Conservation (phyloP, 2,329 filamentous ascomycete genomes). For the Colletotrichum orbiculare region DNA sequence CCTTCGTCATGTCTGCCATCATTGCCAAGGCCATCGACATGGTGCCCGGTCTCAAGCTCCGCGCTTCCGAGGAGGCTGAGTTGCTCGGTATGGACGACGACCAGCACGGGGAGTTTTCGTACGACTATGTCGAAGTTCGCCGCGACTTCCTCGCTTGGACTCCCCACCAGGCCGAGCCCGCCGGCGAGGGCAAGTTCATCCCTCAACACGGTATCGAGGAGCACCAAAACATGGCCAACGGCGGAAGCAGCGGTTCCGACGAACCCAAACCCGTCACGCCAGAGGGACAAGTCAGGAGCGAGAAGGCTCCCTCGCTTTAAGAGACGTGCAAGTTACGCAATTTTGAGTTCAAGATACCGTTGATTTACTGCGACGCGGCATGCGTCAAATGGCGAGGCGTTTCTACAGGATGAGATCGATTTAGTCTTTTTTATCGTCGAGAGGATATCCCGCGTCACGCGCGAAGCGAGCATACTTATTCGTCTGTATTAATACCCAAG, state of each 20-base stretch:
- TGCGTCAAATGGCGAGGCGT: slow-evolving; percentile 31
- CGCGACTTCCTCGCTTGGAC: slow-evolving; percentile 91
- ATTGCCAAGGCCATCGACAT: slow-evolving; percentile 81
- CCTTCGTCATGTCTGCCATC: slow-evolving; percentile 78
- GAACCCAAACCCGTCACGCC: slow-evolving; percentile 31
- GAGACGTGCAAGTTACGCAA: slow-evolving; percentile 5
- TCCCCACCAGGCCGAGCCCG: slow-evolving; percentile 75
- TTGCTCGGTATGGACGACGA: slow-evolving; percentile 90
- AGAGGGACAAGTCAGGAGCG: slow-evolving; percentile 29
- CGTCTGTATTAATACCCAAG: slow-evolving; percentile 36
- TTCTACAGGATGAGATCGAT: slow-evolving; percentile 31
- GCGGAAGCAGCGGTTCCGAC: slow-evolving; percentile 33
- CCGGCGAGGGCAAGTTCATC: slow-evolving; percentile 65
- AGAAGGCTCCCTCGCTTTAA: slow-evolving; percentile 33
- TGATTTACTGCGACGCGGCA: slow-evolving; percentile 6
- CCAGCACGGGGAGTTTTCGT: slow-evolving; percentile 89
- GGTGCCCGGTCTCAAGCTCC: slow-evolving; percentile 81
- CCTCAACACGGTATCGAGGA: slow-evolving; percentile 80
- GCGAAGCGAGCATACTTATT: slow-evolving; percentile 29
- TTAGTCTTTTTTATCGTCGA: slow-evolving; percentile 10
- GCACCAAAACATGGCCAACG: slow-evolving; percentile 60
- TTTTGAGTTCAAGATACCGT: slow-evolving; percentile 24
- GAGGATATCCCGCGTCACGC: slow-evolving; percentile 33
- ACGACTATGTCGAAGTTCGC: slow-evolving; percentile 90
- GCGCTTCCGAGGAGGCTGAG: slow-evolving; percentile 84